Base-by-base conservation (phyloP, 2,329 filamentous ascomycete genomes). In the Cyphellophora europaea region DNA sequence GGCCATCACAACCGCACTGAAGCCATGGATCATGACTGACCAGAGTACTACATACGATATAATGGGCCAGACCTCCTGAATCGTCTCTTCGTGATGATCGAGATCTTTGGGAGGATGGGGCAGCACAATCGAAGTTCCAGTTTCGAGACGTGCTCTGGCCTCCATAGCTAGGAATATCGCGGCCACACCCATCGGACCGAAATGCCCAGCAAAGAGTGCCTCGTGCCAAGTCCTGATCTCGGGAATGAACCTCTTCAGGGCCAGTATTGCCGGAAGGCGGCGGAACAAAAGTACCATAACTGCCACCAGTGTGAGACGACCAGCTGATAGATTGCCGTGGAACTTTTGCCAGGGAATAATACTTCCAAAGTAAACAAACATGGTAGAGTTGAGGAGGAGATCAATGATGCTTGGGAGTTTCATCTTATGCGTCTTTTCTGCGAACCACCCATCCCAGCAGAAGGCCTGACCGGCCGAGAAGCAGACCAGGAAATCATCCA, bases 131-230 rank as follows among this genome's bases (percentile, higher is more conserved):
- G 62, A 63, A 0, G 58, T 61, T 6, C 59, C 63, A 1, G 61
- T 72, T 44, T 74, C 70, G 0, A 75, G 56, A 38, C 69, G 58
- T 0, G 65, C 68, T 15, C 69, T 54, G 1, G 67, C 66, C 55
- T 74, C 71, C 30, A 74, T 71, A 2, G 69, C 67, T 1, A 75
- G 59, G 52, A 74, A 74, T 5, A 74, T 51, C 0, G 66, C 71
- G 2, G 69, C 71, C 2, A 74, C 61, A 12, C 71, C 71, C 63
- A 74, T 74, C 6, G 70, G 70, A 0, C 70, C 70, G 38, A 75
- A 74, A 47, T 74, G 71, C 1, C 71, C 70, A 28, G 60, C 62
- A 50, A 74, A 74, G 0, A 74, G 49, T 0, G 70, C 70, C 50
- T 74, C 71, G 5, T 61, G 59, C 14, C 62, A 63, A 0, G 68